Percentiles rank a stretch among this genome's conserved stretches.
Conservation (phyloP, 257 asterid genomes). For the Mitragyna speciosa region DNA sequence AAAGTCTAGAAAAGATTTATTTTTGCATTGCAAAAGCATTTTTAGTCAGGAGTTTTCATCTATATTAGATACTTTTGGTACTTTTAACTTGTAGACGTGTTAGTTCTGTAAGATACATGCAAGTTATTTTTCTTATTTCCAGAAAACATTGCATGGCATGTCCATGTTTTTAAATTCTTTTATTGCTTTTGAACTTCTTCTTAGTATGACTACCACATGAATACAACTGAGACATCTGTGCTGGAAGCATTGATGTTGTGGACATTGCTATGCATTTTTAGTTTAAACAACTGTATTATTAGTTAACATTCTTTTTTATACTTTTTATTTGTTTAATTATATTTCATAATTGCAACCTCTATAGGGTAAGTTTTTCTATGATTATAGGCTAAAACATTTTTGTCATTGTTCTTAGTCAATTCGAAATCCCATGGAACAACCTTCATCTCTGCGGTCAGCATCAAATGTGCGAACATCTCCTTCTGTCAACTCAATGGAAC, state of each 20-base stretch:
- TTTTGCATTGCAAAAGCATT: not conserved
- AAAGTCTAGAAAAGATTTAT: not conserved
- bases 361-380: not conserved
- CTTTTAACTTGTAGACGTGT: not conserved
- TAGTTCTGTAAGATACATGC: not conserved
- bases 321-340: not conserved
- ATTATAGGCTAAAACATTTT: conserved; percentile 20
- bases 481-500: conserved; percentile 36
- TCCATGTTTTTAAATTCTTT: not conserved
- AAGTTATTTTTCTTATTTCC: not conserved
- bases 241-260: not conserved
- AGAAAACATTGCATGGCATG: too few species aligned
- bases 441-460: conserved; percentile 34
- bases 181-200: not conserved
- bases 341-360: not conserved
- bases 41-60: not conserved
- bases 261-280: not conserved
- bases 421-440: conserved; percentile 48
- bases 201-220: not conserved
- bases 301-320: not conserved
- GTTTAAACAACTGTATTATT: not conserved
- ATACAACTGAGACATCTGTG: not conserved
- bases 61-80: not conserved
- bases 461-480: conserved; percentile 39
- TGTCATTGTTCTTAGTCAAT: conserved; percentile 57